phyloP scores from a whole-genome alignment of 345 rosid genomes.

The Citrus medica region DNA sequence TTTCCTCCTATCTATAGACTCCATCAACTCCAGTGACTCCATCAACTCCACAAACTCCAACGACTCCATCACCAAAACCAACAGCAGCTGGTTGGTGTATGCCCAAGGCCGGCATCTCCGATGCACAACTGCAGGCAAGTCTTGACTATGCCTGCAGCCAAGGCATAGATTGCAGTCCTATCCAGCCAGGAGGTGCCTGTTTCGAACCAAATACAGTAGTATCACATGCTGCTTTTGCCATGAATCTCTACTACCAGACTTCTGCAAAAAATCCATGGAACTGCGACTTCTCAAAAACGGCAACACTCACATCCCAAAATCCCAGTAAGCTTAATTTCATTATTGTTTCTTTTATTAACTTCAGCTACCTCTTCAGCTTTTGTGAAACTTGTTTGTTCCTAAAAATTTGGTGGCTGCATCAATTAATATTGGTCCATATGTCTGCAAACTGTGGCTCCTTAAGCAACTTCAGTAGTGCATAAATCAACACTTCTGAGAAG shows the following conservation, averaged over 20 bases:
- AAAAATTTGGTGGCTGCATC: neutral
- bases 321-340: conserved; percentile 29
- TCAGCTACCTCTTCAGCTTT: neutral
- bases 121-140: conserved; percentile 60
- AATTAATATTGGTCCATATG: neutral
- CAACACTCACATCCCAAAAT: conserved; percentile 41
- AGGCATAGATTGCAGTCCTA: conserved; percentile 53
- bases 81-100: conserved; percentile 61
- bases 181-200: conserved; percentile 73
- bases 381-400: neutral
- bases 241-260: conserved; percentile 69
- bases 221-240: conserved; percentile 80
- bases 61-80: conserved; percentile 45
- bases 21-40: conserved; percentile 8
- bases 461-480: neutral
- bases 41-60: conserved; percentile 25
- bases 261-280: conserved; percentile 45
- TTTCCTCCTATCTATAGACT: conserved; percentile 15
- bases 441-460: neutral
- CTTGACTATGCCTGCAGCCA: conserved; percentile 76
- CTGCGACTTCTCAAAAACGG: conserved; percentile 79
- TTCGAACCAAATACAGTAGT: conserved; percentile 63
- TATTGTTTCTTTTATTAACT: neutral
- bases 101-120: conserved; percentile 47
- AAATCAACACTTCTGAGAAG: neutral